Evolutionary conservation across 2,329 filamentous ascomycete genomes (phyloP), one percentile per base, ranked within the genome.

Genomic region (Ceratocystiopsis minuta): DNA sequence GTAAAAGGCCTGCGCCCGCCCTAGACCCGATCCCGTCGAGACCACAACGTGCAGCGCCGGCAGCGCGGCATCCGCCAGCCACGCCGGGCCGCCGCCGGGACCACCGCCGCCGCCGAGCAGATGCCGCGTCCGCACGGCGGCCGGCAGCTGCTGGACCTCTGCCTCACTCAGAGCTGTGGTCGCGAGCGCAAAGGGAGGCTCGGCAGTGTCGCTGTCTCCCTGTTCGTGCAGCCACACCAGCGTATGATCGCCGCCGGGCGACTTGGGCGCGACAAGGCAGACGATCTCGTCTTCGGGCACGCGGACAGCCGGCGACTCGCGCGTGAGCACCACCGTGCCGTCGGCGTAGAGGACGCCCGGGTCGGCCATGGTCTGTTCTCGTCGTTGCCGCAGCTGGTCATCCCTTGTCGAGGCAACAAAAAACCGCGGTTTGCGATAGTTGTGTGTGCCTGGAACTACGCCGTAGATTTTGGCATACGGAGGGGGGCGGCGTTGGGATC

Each of bases 21-120:
- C 68, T 1, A 68, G 69, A 14, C 81, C 81, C 0, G 81, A 82
- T 16, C 63, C 62, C 0, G 69, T 75, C 1, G 80, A 86, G 16
- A 86, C 65, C 17, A 87, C 55, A 16, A 85, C 63, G 50, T 82
- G 68, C n/a, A 78, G 55, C 13, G 57, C 46, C n/a, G 51, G 54
- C 17, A 56, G 47, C 13, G 52, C 20, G 41, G 46, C 12, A 41
- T 36, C 2, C 47, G 43, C 15, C 17, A 17, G 54, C 45, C 38
- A 54, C 42, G n/a, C 56, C 5, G 49, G 38, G 0, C 70, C 69
- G 9, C 24, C 24, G 7, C 6, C 24, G 24, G 24, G 24, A 10
- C 24, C 24, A 6, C 24, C 24, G 7, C 64, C 44, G 4, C 49
- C 49, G 4, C 45, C 40, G 14, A 68, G 48, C 18, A 63, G 32